phyloP scores from a whole-genome alignment of 2,329 filamentous ascomycete genomes.

The Karstenula rhodostoma region DNA sequence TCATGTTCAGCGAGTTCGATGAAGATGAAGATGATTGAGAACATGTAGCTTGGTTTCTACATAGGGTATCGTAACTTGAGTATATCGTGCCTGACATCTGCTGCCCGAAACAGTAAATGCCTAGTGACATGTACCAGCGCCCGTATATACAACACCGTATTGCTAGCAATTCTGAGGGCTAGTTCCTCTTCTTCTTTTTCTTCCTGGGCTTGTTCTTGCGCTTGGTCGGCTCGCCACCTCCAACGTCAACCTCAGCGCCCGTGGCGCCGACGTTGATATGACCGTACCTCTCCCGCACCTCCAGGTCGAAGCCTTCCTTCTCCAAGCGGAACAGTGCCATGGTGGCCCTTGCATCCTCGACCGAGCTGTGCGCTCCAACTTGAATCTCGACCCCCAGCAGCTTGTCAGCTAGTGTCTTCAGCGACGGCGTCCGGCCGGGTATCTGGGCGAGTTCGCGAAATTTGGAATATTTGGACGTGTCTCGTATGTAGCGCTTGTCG shows the following conservation, averaged over 20 bases:
- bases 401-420: constrained; percentile 67
- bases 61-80: background rate
- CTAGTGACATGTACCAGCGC: background rate
- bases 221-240: constrained; percentile 32
- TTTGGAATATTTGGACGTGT: constrained; percentile 79
- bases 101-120: background rate
- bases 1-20: background rate
- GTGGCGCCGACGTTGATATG: constrained; percentile 34
- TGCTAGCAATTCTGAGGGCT: background rate
- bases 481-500: constrained; percentile 78
- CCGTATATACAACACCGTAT: background rate
- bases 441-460: constrained; percentile 73
- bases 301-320: constrained; percentile 85
- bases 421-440: constrained; percentile 71
- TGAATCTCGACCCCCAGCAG: constrained; percentile 68
- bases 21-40: background rate
- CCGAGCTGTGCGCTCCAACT: constrained; percentile 66
- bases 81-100: background rate
- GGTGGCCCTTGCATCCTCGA: constrained; percentile 83
- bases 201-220: constrained; percentile 48
- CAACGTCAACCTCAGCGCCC: constrained; percentile 30
- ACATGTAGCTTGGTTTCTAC: background rate
- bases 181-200: constrained; percentile 49
- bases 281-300: constrained; percentile 72
- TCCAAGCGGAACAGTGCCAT: constrained; percentile 88